A percentile compares a stretch with the other conserved stretches of the same genome.
Conservation (phyloP, 2,329 filamentous ascomycete genomes). For the Epichloe bromicola region DNA sequence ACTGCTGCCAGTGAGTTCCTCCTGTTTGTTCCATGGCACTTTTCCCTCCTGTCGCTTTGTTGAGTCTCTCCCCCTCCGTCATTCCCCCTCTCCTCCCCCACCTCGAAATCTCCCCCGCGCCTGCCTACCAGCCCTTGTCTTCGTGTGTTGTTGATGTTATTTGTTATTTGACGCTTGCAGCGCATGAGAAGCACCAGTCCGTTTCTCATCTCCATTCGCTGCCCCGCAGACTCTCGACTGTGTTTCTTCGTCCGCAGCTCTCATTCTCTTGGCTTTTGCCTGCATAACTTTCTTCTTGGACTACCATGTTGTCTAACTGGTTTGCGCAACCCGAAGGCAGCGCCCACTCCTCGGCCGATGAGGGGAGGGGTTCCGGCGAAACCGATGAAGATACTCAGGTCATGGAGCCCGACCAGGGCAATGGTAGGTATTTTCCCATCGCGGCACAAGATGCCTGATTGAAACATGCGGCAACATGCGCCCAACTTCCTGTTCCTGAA, state of each 20-base stretch:
- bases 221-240: neutral
- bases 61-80: neutral
- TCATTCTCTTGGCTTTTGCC: slow-evolving; percentile 3
- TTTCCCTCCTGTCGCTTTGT: neutral
- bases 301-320: slow-evolving; percentile 30
- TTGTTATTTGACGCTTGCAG: neutral
- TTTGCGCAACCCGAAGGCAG: slow-evolving; percentile 29
- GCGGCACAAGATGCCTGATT: neutral
- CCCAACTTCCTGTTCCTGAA: neutral
- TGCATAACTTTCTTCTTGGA: slow-evolving; percentile 7
- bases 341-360: slow-evolving; percentile 44
- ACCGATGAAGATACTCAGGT: slow-evolving; percentile 60
- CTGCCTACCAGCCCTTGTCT: neutral
- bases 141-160: neutral
- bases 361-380: slow-evolving; percentile 27
- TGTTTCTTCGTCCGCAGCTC: neutral
- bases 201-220: neutral
- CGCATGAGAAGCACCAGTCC: neutral
- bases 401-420: slow-evolving; percentile 86
- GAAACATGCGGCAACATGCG: neutral
- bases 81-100: neutral
- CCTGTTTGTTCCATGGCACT: neutral
- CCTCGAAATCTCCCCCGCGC: neutral
- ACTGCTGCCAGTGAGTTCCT: slow-evolving; percentile 14
- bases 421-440: slow-evolving; percentile 47